Conservation (phyloP, 2,329 filamentous ascomycete species). For the Fonsecaea pedrosoi region DNA sequence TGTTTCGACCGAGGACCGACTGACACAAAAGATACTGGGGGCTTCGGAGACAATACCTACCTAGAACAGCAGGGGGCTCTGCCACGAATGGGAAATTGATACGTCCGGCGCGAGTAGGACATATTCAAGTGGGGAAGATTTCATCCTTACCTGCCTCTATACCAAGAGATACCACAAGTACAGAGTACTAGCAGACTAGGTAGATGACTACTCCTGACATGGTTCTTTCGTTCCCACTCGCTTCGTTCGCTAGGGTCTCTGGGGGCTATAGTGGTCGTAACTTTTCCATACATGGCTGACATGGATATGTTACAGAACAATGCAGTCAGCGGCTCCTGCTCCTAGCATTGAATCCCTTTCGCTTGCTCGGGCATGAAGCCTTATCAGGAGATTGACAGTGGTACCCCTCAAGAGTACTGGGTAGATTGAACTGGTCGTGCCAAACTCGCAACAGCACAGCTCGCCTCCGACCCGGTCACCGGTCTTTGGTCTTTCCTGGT, state of each 20-base stretch:
- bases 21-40: background rate
- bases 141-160: too few species aligned
- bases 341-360: background rate
- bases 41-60: background rate
- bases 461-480: too few species aligned
- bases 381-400: background rate
- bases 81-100: background rate
- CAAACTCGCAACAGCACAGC: too few species aligned
- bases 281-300: background rate
- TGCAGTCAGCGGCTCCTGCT: slow-evolving; percentile 13
- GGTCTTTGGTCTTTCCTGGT: background rate
- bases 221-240: background rate
- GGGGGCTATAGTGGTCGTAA: background rate
- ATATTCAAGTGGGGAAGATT: background rate
- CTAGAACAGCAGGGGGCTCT: background rate
- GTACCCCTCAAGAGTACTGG: too few species aligned
- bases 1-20: background rate
- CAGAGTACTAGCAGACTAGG: too few species aligned
- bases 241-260: background rate
- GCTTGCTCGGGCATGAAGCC: background rate
- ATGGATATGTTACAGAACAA: slow-evolving; percentile 14
- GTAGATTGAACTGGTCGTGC: too few species aligned
- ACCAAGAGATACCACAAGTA: too few species aligned
- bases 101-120: too few species aligned
- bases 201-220: too few species aligned